Evolutionary conservation across 805 yeast genomes (phyloP), one percentile per base, ranked within the genome.

Genomic region (Metschnikowia lochheadii): DNA sequence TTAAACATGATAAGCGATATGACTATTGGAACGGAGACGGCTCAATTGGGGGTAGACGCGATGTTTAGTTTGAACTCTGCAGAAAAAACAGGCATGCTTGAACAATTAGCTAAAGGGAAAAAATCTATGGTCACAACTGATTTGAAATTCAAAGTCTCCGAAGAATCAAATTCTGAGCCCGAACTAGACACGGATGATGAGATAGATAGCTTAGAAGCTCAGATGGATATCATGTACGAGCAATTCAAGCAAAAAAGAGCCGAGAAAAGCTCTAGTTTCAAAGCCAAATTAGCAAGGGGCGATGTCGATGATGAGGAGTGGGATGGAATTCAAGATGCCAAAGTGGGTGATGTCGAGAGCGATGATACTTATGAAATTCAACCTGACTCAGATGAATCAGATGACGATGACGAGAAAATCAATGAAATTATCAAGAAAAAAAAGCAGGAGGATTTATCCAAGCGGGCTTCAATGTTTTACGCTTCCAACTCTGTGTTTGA

Each of bases 1-100:
- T 85, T 94, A 92, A 89, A 88, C 67, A 91, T 94, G 96, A 75
- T 87, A 51, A 88, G 97, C 5, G 96, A 96, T 63, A 81, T 79
- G 73, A 96, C 90, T 63, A 83, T 94, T 55, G 97, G 98, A 79
- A 76, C 89, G 49, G 99, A 94, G 65, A 96, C 97, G 15, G 92
- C 89, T 15, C 79, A 80, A 48, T 75, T 82, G 52, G 96, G 94
- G 35, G 77, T 85, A 49, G 91, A 87, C 52, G 79, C 91, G 1
- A 73, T 89, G 51, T 94, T 94, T 73, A 89, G 85, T 63, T 76
- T 94, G 65, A 85, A 83, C 62, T 70, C 80, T n/a, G 97, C 97
- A 3, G 88, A 88, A 66, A 87, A 86, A 67, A 84, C 96, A 2
- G 98, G 97, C 41, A 81, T 86, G 56, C 68, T 89, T 49, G 80